These are phyloP conservation scores for Kodamaea alishanica DNA, from an alignment of 1,139 yeast species.

Conservation along the genomic window DNA sequence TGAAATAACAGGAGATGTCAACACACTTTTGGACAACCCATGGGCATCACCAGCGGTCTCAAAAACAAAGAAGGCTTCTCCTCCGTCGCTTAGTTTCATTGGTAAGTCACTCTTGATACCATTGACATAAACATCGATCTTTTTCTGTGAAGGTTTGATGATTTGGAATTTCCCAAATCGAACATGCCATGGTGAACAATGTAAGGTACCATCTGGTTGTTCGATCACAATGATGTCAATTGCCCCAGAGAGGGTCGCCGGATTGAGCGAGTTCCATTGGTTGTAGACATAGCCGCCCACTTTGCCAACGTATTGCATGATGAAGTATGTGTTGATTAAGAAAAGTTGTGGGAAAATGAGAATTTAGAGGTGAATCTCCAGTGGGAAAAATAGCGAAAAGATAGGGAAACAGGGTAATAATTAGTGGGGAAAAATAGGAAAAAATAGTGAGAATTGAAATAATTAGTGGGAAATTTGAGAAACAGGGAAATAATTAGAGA, in stretches of 20 bases:
- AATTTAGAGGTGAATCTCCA: too few relatives aligned
- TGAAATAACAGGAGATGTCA: conserved; percentile 90
- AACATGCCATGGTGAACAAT: conserved; percentile 95
- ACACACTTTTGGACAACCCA: conserved; percentile 66
- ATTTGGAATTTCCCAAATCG: conserved; percentile 93
- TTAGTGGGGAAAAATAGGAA: too few relatives aligned
- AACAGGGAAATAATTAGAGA: too few relatives aligned
- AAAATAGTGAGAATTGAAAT: too few relatives aligned
- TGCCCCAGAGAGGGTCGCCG: conserved; percentile 95
- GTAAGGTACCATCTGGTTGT: conserved; percentile 74
- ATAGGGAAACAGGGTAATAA: too few relatives aligned
- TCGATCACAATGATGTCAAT: conserved; percentile 97
- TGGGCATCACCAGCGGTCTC: conserved; percentile 63
- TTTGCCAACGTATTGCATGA: conserved; percentile 93
- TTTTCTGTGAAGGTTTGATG: conserved; percentile 93
- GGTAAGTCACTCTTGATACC: conserved; percentile 79
- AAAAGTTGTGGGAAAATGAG: too few relatives aligned
- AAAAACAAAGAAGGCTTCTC: conserved; percentile 96
- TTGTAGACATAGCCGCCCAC: conserved; percentile 93
- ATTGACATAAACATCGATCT: conserved; percentile 83
- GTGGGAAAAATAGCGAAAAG: too few relatives aligned
- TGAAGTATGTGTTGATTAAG: neutral
- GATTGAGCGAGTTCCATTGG: conserved; percentile 96
- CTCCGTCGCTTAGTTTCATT: conserved; percentile 96
- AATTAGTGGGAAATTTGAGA: too few relatives aligned